Percentiles rank a stretch among this genome's conserved stretches.
These are phyloP conservation scores for Creolimax fragrantissima DNA, from an alignment of 78 protist species.

Conservation along the genomic window DNA sequence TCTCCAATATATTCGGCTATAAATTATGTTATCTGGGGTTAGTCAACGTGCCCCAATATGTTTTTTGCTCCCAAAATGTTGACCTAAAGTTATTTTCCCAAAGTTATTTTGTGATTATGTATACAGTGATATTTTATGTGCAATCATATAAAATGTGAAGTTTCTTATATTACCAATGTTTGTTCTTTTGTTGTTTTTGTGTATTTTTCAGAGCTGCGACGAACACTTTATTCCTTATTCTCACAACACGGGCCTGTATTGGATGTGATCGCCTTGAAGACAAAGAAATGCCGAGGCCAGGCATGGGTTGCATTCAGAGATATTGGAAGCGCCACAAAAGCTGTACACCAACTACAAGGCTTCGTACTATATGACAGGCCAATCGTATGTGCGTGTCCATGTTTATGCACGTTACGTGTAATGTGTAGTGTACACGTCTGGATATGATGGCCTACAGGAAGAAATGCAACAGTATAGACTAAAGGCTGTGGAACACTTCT, in stretches of 20 bases:
- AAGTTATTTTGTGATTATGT: too few species aligned
- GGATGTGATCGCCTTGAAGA: constrained; percentile 76
- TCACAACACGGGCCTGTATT: constrained; percentile 38
- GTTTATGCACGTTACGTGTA: not conserved
- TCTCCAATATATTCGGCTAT: too few species aligned
- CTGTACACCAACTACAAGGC: constrained; percentile 71
- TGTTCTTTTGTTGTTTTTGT: not conserved
- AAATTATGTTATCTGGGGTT: too few species aligned
- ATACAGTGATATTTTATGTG: too few species aligned
- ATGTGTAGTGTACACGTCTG: not conserved
- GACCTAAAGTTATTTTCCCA: too few species aligned
- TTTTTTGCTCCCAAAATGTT: too few species aligned
- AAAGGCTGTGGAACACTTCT: too few species aligned
- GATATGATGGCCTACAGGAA: too few species aligned
- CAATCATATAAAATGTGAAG: not conserved
- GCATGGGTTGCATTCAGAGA: constrained; percentile 88
- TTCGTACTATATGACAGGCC: constrained; percentile 71
- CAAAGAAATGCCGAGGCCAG: constrained; percentile 83
- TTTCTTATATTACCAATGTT: not conserved
- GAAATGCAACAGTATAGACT: not conserved
- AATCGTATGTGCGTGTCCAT: constrained; percentile 40
- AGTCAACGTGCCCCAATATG: too few species aligned
- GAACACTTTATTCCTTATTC: constrained; percentile 8
- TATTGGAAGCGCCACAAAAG: constrained; percentile 61
- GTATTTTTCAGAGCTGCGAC: constrained; percentile 7